These are phyloP conservation scores for Monosporascus ibericus DNA, from an alignment of 2,329 filamentous ascomycete species.

Conservation along the genomic window DNA sequence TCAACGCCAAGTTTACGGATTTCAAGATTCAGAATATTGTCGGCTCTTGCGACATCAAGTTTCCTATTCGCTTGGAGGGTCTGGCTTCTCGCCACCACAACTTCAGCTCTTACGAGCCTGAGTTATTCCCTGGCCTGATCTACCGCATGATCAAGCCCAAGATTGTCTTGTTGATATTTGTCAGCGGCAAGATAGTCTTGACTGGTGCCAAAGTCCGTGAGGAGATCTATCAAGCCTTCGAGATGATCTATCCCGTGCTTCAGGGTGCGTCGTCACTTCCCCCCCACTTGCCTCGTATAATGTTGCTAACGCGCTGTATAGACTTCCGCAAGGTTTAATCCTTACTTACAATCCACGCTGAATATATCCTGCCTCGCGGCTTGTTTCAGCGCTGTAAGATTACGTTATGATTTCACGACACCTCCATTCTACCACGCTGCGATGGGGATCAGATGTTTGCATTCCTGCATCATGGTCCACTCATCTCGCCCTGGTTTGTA, in stretches of 20 bases:
- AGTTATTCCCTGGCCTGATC: constrained; percentile 97
- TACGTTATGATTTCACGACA: constrained; percentile 26
- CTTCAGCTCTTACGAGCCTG: constrained; percentile 98
- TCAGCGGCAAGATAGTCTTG: constrained; percentile 95
- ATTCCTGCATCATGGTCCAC: constrained; percentile 4
- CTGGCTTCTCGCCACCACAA: constrained; percentile 96
- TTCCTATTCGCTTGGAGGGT: constrained; percentile 94
- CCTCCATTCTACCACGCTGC: neutral
- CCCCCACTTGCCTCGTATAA: constrained; percentile 6
- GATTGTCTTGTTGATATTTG: constrained; percentile 96
- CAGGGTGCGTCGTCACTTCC: constrained; percentile 52
- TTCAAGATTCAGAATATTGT: constrained; percentile 99
- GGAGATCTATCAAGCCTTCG: constrained; percentile 95
- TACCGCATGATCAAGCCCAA: constrained; percentile 99
- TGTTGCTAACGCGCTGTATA: constrained; percentile 26
- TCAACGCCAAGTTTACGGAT: constrained; percentile 98
- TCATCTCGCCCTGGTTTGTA: constrained; percentile 16
- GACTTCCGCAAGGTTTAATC: constrained; percentile 54
- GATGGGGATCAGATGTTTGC: constrained; percentile 8
- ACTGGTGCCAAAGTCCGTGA: constrained; percentile 97
- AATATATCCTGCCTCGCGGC: constrained; percentile 4
- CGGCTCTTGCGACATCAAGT: constrained; percentile 98
- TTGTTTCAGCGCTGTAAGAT: constrained; percentile 18
- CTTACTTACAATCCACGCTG: constrained; percentile 9
- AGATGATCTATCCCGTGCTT: constrained; percentile 94